These are phyloP conservation scores for Puccinellia tenuiflora DNA, from an alignment of 176 grass and related monocot species.

Conservation along the genomic window DNA sequence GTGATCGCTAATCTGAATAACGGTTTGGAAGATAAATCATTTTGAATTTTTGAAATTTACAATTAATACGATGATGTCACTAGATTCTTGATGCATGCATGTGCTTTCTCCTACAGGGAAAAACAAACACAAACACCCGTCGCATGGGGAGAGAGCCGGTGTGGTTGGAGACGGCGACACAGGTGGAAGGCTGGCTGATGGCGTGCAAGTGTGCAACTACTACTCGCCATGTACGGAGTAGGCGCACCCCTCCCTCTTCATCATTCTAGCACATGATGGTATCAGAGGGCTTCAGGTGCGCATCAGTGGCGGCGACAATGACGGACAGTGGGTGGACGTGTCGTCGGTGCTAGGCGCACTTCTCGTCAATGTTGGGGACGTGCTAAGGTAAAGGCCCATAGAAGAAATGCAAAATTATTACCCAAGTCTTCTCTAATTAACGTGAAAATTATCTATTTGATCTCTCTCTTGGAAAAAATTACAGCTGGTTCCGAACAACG, in stretches of 20 bases:
- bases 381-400: slow-evolving; percentile 31
- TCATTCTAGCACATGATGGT: slow-evolving; percentile 25
- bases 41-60: too few relatives aligned
- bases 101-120: too few relatives aligned
- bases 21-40: too few relatives aligned
- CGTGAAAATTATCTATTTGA: too few relatives aligned
- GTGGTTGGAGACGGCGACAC: slow-evolving; percentile 15
- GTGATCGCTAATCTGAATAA: too few relatives aligned
- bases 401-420: too few relatives aligned
- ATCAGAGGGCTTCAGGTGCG: slow-evolving; percentile 24
- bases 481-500: slow-evolving; percentile 38
- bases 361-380: slow-evolving; percentile 43
- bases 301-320: background rate
- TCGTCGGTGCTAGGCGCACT: slow-evolving; percentile 18
- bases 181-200: slow-evolving; percentile 35
- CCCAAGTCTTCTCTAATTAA: too few relatives aligned
- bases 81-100: too few relatives aligned
- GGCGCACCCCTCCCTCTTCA: slow-evolving; percentile 28
- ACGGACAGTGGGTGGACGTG: slow-evolving; percentile 33
- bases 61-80: too few relatives aligned
- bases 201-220: slow-evolving; percentile 53
- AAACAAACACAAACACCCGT: too few relatives aligned
- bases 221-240: slow-evolving; percentile 44
- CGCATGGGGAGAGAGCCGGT: too few relatives aligned
- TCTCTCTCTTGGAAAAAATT: too few relatives aligned